Base-by-base conservation (phyloP, 768 basidiomycete genomes). In the Tulasnella calospora region DNA sequence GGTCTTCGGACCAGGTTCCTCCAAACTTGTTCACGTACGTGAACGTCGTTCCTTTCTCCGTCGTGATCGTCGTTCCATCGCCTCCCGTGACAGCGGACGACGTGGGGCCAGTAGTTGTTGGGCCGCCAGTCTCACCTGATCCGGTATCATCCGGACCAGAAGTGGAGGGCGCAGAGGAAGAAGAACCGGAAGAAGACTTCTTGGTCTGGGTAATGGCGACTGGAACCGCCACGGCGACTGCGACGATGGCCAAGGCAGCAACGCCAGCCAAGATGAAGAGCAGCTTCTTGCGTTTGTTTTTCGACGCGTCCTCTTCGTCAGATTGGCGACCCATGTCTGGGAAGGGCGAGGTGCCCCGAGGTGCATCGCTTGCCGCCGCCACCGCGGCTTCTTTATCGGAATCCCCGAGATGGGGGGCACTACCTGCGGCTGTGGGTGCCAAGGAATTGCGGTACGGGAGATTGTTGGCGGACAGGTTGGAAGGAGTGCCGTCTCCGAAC, bases 1-100 rank as follows among this genome's bases (percentile, higher is more conserved):
- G 88, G 82, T 98, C 92, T 84, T 89, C 92, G 82, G 94, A 93
- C 97, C 97, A 99, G 79, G 82, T 86, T 2, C 98, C 98, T 79
- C 95, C 95, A 82, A 94, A 94, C 1, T 88, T 70, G 84, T 98
- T 99, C 57, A 81, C 82, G 85, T 99, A 99, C 0, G 86, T 90
- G 83, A 96, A 93, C 0, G 90, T 94, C 15, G 90, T 88, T 9
- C 97, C 97, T 83, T 98, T 92, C 19, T 93, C 94, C 81, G 89
- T 88, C 2, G 90, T 92, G 79, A 97, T 86, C 9, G 85, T 87
- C 78, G 89, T 92, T 21, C 95, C 96, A 82, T 94, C 90, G 33
- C 90, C 89, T 73, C 97, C 97, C 23, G 55, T 87, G 15, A 84
- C 83, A 0, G 84, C 55, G 67, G 35, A 80, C 15, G 35, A 80